A percentile compares a stretch with the other conserved stretches of the same genome.
Evolutionary conservation across 2,329 filamentous ascomycete species (phyloP).

Genomic region (Fonsecaea pedrosoi): DNA sequence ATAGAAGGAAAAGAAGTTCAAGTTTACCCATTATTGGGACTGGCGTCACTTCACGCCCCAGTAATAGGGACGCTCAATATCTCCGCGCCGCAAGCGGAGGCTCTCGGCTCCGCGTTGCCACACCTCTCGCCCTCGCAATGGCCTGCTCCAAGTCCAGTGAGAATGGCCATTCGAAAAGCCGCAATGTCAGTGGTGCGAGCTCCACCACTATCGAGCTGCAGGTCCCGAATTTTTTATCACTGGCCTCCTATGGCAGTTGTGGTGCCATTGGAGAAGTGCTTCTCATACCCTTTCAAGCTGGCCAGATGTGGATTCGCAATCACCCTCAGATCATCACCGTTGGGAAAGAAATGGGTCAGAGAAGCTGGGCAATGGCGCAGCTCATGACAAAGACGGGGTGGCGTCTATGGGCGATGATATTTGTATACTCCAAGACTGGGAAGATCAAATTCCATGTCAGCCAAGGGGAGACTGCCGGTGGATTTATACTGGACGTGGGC

Average conservation of each 20-base stretch:
- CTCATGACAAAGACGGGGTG: constrained; percentile 31
- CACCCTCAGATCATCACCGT: constrained; percentile 30
- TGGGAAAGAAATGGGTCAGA: constrained; percentile 23
- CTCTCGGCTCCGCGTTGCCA: constrained; percentile 26
- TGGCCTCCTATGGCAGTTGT: constrained; percentile 14
- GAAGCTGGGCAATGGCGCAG: constrained; percentile 35
- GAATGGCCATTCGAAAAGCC: constrained; percentile 13
- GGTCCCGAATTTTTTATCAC: constrained; percentile 21
- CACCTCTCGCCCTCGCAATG: constrained; percentile 25
- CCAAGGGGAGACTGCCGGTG: constrained; percentile 28
- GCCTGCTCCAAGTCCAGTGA: constrained; percentile 14
- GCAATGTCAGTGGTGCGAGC: constrained; percentile 29
- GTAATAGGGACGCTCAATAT: constrained; percentile 3
- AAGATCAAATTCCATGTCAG: constrained; percentile 29
- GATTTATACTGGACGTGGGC: constrained; percentile 33
- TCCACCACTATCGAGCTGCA: constrained; percentile 27
- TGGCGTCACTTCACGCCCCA: not conserved
- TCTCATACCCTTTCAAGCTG: constrained; percentile 31
- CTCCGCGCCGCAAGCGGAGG: constrained; percentile 15
- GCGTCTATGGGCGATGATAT: constrained; percentile 32
- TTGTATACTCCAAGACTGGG: constrained; percentile 38
- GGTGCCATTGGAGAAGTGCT: constrained; percentile 26
- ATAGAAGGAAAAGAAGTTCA: constrained; percentile 27
- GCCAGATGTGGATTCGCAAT: constrained; percentile 35
- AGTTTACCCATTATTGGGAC: constrained; percentile 26